These are phyloP conservation scores for Pittosporum tobira DNA, from an alignment of 129 eudicot genomes.

Conservation along the genomic window DNA sequence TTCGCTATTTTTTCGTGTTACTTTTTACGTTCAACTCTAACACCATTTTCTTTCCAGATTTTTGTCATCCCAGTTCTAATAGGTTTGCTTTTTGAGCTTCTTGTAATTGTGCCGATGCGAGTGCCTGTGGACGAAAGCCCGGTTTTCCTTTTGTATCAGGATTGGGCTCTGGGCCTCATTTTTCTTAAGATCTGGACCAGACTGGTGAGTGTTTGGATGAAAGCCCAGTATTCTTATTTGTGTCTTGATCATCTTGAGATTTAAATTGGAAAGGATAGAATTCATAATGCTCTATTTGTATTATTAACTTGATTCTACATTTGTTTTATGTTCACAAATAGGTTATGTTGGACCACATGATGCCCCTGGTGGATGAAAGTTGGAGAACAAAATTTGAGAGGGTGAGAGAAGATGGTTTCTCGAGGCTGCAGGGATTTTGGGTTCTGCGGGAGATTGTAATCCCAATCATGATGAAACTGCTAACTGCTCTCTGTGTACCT, in stretches of 20 bases:
- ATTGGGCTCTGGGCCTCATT: slow-evolving; percentile 89
- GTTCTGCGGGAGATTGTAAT: slow-evolving; percentile 74
- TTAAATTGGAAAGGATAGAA: too few relatives aligned
- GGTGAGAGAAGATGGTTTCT: slow-evolving; percentile 85
- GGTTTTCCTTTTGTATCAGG: slow-evolving; percentile 83
- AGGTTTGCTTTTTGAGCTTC: slow-evolving; percentile 82
- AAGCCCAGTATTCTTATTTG: too few relatives aligned
- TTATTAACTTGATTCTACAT: background rate
- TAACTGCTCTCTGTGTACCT: slow-evolving; percentile 90
- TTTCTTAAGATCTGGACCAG: slow-evolving; percentile 95
- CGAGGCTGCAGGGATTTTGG: slow-evolving; percentile 89
- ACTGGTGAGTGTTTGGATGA: slow-evolving; percentile 70
- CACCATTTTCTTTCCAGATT: slow-evolving; percentile 39
- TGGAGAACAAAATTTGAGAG: slow-evolving; percentile 85
- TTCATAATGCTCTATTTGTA: too few relatives aligned
- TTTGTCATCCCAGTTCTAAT: slow-evolving; percentile 76
- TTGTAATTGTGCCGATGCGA: slow-evolving; percentile 90
- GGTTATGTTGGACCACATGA: slow-evolving; percentile 87
- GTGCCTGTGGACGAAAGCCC: slow-evolving; percentile 96
- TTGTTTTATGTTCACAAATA: background rate
- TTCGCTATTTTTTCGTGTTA: too few relatives aligned
- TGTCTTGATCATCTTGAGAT: too few relatives aligned
- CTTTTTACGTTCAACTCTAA: background rate
- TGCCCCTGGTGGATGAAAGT: slow-evolving; percentile 76
- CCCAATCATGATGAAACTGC: slow-evolving; percentile 78